phyloP scores from a whole-genome alignment of 805 yeast genomes.

The Starmerella bombi region DNA sequence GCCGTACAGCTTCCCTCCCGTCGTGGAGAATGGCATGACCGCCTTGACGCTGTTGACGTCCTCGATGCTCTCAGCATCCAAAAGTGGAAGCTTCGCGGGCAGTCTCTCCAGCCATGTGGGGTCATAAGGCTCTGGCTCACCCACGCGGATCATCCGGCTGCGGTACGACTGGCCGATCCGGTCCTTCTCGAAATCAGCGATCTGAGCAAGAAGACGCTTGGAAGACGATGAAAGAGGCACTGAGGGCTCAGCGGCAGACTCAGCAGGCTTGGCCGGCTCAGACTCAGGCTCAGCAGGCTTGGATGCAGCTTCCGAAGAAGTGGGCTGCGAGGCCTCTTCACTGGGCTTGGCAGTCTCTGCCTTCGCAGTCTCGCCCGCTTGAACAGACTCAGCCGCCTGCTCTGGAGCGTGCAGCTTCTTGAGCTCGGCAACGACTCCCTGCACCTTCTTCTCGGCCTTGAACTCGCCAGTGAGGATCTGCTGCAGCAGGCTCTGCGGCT shows the following conservation, averaged over 20 bases:
- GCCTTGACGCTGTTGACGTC: slow-evolving; percentile 34
- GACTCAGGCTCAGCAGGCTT: not conserved
- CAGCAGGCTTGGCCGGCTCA: not conserved
- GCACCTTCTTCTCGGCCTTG: slow-evolving; percentile 26
- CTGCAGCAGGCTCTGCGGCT: slow-evolving; percentile 27
- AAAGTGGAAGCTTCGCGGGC: slow-evolving; percentile 31
- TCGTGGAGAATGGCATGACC: slow-evolving; percentile 32
- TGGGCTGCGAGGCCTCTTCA: not conserved
- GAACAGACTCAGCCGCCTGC: not conserved
- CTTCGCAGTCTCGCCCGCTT: not conserved
- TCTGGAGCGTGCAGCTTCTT: slow-evolving; percentile 34
- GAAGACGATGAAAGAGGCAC: slow-evolving; percentile 3
- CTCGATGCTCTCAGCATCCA: slow-evolving; percentile 29
- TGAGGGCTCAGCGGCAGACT: not conserved
- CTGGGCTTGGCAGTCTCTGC: not conserved
- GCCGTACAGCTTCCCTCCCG: slow-evolving; percentile 52
- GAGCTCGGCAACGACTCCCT: slow-evolving; percentile 26
- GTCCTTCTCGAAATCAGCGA: slow-evolving; percentile 20
- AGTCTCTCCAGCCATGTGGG: slow-evolving; percentile 41
- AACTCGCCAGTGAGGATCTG: slow-evolving; percentile 20
- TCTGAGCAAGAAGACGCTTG: slow-evolving; percentile 25
- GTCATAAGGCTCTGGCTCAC: slow-evolving; percentile 31
- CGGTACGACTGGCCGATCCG: slow-evolving; percentile 20
- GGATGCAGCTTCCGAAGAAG: slow-evolving; percentile 7
- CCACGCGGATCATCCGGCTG: slow-evolving; percentile 16